Conservation (phyloP, 2,329 filamentous ascomycete genomes). For the Fusarium denticulatum region DNA sequence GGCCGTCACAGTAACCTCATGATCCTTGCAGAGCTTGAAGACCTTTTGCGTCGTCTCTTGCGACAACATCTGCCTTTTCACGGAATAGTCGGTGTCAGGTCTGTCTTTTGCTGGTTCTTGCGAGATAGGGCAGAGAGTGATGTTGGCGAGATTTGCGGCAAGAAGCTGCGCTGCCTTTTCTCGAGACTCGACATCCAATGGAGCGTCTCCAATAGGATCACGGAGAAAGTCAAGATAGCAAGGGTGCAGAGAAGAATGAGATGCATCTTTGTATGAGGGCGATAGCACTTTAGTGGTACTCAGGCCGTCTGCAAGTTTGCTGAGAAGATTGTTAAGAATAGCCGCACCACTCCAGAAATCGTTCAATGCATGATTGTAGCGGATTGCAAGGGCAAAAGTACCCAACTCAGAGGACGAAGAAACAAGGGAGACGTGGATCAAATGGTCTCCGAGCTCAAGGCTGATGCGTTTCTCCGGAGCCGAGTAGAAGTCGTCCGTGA, state of each 20-base stretch:
- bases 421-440: background rate
- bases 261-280: background rate
- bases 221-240: background rate
- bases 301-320: background rate
- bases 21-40: background rate
- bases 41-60: background rate
- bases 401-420: background rate
- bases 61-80: background rate
- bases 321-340: background rate
- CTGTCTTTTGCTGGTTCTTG: background rate
- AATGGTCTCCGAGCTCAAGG: background rate
- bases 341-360: constrained; percentile 3
- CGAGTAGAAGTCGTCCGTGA: constrained; percentile 5
- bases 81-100: background rate
- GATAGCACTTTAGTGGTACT: background rate
- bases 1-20: background rate
- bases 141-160: background rate
- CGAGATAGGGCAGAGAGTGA: background rate
- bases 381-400: background rate
- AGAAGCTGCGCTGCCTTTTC: constrained; percentile 3
- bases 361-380: constrained; percentile 8
- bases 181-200: background rate
- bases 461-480: background rate
- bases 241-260: background rate
- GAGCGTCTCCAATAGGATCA: background rate